A percentile compares a stretch with the other conserved stretches of the same genome.
Conservation (phyloP, 2,329 filamentous ascomycete genomes). For the Huntiella bhutanensis region DNA sequence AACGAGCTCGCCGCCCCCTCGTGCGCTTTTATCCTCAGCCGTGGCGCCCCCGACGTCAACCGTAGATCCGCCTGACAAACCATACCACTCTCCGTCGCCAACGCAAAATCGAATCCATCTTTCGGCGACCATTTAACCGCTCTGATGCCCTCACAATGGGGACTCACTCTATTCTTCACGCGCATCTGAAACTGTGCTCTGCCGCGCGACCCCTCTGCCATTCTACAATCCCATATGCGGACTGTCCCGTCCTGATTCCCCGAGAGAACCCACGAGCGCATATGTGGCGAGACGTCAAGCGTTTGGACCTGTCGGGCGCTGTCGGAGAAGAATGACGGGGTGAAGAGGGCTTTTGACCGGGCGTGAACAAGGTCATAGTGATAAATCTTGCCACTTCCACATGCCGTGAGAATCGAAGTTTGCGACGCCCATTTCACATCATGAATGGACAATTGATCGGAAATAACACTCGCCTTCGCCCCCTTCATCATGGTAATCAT, state of each 20-base stretch:
- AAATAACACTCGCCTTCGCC: constrained; percentile 18
- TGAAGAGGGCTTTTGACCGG: constrained; percentile 21
- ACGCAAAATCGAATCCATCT: constrained; percentile 42
- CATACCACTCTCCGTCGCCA: constrained; percentile 42
- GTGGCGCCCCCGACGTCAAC: constrained; percentile 26
- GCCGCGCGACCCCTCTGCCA: constrained; percentile 22
- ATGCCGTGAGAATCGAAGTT: constrained; percentile 41
- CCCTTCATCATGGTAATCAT: constrained; percentile 32
- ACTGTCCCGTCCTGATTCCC: constrained; percentile 46
- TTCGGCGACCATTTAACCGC: constrained; percentile 48
- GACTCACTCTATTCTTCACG: constrained; percentile 27
- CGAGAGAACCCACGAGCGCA: constrained; percentile 36
- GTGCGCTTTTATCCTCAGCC: constrained; percentile 42
- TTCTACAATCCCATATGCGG: constrained; percentile 39
- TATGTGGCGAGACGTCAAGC: constrained; percentile 42
- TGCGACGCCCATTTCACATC: constrained; percentile 40
- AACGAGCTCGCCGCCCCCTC: constrained; percentile 40
- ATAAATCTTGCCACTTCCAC: constrained; percentile 45
- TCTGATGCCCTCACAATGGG: constrained; percentile 37
- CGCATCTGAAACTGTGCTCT: constrained; percentile 29
- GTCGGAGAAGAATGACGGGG: constrained; percentile 38
- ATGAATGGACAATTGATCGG: constrained; percentile 43
- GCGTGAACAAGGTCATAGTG: constrained; percentile 39
- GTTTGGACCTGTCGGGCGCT: constrained; percentile 45
- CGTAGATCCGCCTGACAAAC: constrained; percentile 47